These are phyloP conservation scores for Aureobasidium sp. DNA, from an alignment of 2,329 filamentous ascomycete species.

Conservation along the genomic window DNA sequence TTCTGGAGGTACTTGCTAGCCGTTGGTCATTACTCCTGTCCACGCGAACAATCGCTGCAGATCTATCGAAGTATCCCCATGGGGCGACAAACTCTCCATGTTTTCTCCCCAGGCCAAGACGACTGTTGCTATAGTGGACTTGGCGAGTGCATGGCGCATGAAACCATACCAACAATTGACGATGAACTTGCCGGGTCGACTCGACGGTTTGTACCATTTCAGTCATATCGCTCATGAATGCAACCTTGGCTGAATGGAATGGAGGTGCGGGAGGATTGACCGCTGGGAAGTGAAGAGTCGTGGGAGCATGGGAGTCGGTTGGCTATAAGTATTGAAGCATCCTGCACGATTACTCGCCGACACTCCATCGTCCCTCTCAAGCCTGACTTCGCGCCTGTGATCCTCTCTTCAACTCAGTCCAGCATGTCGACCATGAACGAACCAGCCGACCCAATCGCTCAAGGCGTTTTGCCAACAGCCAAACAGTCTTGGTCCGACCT, in stretches of 20 bases:
- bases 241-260: not conserved
- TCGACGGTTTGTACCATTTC: not conserved
- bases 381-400: not conserved
- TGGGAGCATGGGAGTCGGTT: not conserved
- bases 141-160: not conserved
- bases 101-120: not conserved
- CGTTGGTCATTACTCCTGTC: not conserved
- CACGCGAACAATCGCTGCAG: not conserved
- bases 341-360: too few relatives aligned
- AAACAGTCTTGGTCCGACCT: slow-evolving; percentile 58
- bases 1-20: too few relatives aligned
- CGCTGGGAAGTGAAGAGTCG: not conserved
- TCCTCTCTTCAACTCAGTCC: not conserved
- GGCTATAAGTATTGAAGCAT: not conserved
- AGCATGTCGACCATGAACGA: slow-evolving; percentile 29
- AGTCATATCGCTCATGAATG: not conserved
- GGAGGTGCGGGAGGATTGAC: not conserved
- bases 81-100: not conserved
- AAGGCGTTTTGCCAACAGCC: slow-evolving; percentile 55
- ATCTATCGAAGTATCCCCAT: not conserved
- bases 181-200: not conserved
- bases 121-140: not conserved
- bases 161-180: not conserved
- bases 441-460: slow-evolving; percentile 58
- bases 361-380: not conserved